A percentile compares a stretch with the other conserved stretches of the same genome.
phyloP scores from a whole-genome alignment of 257 asterid genomes.

The Sherardia arvensis region DNA sequence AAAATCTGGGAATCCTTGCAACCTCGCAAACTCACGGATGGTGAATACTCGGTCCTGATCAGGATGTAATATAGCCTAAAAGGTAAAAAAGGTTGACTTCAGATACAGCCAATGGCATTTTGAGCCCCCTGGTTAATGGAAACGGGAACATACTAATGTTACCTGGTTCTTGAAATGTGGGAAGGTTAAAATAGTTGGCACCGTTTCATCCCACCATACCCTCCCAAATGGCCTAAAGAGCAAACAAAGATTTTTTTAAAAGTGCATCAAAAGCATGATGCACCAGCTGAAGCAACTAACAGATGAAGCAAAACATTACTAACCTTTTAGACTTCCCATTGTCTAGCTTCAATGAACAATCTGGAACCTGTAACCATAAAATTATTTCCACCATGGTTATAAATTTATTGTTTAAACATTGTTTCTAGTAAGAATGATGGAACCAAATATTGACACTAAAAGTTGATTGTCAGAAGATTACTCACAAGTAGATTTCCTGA shows the following conservation, averaged over 20 bases:
- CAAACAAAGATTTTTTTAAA: conserved; percentile 5
- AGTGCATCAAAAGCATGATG: neutral
- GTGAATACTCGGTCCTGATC: conserved; percentile 80
- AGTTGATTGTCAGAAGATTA: neutral
- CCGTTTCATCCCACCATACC: conserved; percentile 94
- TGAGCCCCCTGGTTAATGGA: neutral
- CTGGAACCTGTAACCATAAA: conserved; percentile 35
- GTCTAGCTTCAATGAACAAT: conserved; percentile 35
- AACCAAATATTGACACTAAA: neutral
- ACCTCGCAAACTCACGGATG: conserved; percentile 66
- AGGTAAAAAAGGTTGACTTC: neutral
- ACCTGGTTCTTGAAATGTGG: conserved; percentile 41
- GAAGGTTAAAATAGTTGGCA: conserved; percentile 61
- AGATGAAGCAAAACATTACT: neutral
- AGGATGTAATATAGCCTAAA: conserved; percentile 60
- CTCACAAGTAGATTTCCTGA: conserved; percentile 52
- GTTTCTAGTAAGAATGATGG: neutral
- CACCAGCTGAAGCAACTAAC: neutral
- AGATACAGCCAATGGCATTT: neutral
- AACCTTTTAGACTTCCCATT: conserved; percentile 61
- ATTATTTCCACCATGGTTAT: neutral
- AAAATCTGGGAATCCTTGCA: conserved; percentile 88
- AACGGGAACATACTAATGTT: neutral
- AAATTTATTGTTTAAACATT: neutral
- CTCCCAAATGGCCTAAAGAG: conserved; percentile 55